A percentile compares a stretch with the other conserved stretches of the same genome.
Evolutionary conservation across 495 filamentous ascomycete genomes (phyloP).

Genomic region (Annulohypoxylon moriforme): DNA sequence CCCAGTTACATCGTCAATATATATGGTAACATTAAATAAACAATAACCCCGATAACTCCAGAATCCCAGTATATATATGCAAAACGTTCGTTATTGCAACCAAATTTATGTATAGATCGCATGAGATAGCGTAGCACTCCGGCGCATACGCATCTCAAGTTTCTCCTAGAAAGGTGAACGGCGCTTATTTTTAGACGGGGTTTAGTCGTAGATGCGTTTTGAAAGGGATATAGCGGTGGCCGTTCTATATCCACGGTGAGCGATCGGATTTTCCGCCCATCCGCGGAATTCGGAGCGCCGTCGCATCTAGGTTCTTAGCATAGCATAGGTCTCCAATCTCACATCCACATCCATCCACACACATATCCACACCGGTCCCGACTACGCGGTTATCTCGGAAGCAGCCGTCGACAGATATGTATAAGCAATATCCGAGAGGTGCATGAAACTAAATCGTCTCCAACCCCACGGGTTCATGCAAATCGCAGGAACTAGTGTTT

Average conservation of each 20-base stretch:
- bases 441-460: neutral
- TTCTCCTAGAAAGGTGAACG: neutral
- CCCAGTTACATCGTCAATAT: neutral
- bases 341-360: neutral
- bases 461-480: slow-evolving; percentile 10
- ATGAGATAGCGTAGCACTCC: neutral
- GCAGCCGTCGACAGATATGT: neutral
- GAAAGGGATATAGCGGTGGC: neutral
- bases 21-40: neutral
- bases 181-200: neutral
- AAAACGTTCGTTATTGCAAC: neutral
- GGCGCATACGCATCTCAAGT: neutral
- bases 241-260: neutral
- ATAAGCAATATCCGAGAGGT: neutral
- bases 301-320: neutral
- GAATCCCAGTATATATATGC: slow-evolving; percentile 1
- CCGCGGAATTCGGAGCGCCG: neutral
- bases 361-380: neutral
- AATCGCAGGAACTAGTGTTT: neutral
- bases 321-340: neutral
- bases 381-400: neutral
- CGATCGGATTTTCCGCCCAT: neutral
- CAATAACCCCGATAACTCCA: slow-evolving; percentile 3
- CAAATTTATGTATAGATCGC: neutral
- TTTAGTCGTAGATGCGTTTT: neutral